Percentiles rank a stretch among this genome's conserved stretches.
Conservation (phyloP, 2,329 filamentous ascomycete species). For the Hirsutella minnesotensis region DNA sequence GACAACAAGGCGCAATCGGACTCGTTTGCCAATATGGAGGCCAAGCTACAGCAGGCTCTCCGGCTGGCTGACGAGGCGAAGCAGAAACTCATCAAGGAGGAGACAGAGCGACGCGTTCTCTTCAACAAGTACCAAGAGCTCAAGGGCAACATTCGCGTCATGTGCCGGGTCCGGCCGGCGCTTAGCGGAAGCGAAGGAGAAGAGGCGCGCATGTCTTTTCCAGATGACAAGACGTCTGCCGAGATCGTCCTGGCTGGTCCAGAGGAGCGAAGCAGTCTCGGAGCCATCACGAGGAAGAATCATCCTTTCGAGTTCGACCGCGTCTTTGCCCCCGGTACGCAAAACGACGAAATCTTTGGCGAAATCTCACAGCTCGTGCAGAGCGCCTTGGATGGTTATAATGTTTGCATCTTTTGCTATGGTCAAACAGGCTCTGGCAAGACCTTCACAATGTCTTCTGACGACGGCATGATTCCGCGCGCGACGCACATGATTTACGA, state of each 20-base stretch:
- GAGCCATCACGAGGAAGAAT: conserved; percentile 61
- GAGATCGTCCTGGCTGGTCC: conserved; percentile 77
- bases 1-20: conserved; percentile 82
- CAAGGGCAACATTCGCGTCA: conserved; percentile 96
- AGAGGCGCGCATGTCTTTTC: conserved; percentile 65
- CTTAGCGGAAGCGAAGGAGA: conserved; percentile 47
- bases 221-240: conserved; percentile 72
- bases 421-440: conserved; percentile 96
- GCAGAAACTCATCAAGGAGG: conserved; percentile 79
- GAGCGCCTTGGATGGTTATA: conserved; percentile 92
- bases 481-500: conserved; percentile 91
- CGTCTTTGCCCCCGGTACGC: conserved; percentile 67
- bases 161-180: conserved; percentile 83
- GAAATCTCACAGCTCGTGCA: conserved; percentile 97
- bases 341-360: conserved; percentile 82
- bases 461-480: conserved; percentile 88
- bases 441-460: conserved; percentile 87
- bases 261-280: conserved; percentile 73
- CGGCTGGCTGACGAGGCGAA: conserved; percentile 57
- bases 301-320: conserved; percentile 87
- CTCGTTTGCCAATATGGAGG: conserved; percentile 71
- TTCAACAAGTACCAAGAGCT: conserved; percentile 98
- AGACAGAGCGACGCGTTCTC: conserved; percentile 77
- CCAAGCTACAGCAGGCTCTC: conserved; percentile 67
- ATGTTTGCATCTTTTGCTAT: conserved; percentile 98